Base-by-base conservation (phyloP, 1,284 basidiomycete genomes). In the Trichosporon sp. region DNA sequence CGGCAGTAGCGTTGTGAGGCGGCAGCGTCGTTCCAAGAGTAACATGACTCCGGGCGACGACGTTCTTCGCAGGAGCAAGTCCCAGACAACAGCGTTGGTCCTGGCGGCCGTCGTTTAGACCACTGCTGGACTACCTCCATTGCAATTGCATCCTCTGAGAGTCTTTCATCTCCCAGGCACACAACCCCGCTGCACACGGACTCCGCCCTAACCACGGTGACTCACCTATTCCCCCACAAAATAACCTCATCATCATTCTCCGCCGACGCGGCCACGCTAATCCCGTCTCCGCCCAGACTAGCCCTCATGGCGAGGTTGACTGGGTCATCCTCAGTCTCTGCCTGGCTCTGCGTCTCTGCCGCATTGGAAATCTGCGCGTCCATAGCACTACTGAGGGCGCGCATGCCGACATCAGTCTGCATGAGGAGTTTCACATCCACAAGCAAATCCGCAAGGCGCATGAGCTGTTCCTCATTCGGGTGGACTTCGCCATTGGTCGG, bases 401-500 rank as follows among this genome's bases (percentile, higher is more conserved):
- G 46, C 8, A 44, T n/a, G 4, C 74, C 66, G 34, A 78, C 77
- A 59, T 69, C 67, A 16, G 65, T 66, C 59, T 77, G 74, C 59
- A 72, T 66, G 27, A 81, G 69, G 59, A 80, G 62, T 64, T 83
- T 85, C 1, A 89, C 89, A 73, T 97, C 94, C 27, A 84, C 82
- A 60, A 95, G 82, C 56, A 98, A 81, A 78, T 97, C 95, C 32
- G 86, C 84, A 61, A 98, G 90, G 64, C 95, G 85, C 92, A 96
- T 95, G 57, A 97, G 82, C 73, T 95, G 91, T 81, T 95, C 92
- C 70, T 92, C 93, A 71, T 96, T 97, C 2, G 95, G 95, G 81
- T 96, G 95, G 29, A 70, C 65, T 19, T 63, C 62, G 40, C 34
- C 67, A 19, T 69, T 73, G 0, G 21, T 13, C 58, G 69, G 16